Evolutionary conservation across 768 basidiomycete species (phyloP), one percentile per base, ranked within the genome.

Genomic region (Mycena galopus): DNA sequence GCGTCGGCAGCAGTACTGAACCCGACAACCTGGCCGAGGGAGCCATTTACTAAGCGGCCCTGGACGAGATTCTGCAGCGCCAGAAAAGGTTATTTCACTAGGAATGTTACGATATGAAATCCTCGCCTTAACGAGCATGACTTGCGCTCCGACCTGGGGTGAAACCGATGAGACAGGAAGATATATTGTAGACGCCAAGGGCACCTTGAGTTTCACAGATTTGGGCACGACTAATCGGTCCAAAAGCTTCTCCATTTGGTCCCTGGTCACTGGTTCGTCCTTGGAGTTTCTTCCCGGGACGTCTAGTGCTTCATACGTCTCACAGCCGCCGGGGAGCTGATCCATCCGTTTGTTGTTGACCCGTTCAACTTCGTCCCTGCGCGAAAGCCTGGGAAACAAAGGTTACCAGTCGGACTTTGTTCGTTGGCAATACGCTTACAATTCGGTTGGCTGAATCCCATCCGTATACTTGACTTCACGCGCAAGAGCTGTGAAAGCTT

Each of bases 391-490:
- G 71, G 21, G 69, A 21, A 29, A 72, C 35, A 56, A 75, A 50
- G 73, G 42, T 16, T 7, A 61, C 10, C n/a, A 56, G 27, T 60
- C 33, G 19, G 11, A 17, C 51, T 37, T 37, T 47, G 50, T 56
- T 30, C 9, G 67, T 25, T 39, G 21, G 59, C 44, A 23, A 63
- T 29, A 4, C 51, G 78, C 87, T 57, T 77, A 96, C 92, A 97
- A 80, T 77, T 96, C 93, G 1, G 95, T 96, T 7, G 96, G 94
- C 65, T 91, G 88, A 66, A 96, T 91, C 1, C 90, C 91, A 75
- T 96, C 95, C 1, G 83, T 78, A 76, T 95, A 96, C 1, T 69
- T 69, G 12, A 95, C 85, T 27, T 80, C 76, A 19, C 95, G 87
- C 3, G 87, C 85, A 25, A 97, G 86, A 0, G 74, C 74, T 56